Evolutionary conservation across 2,329 filamentous ascomycete species (phyloP), one percentile per base, ranked within the genome.

Genomic region (Phaeophleospora eucalypticola): DNA sequence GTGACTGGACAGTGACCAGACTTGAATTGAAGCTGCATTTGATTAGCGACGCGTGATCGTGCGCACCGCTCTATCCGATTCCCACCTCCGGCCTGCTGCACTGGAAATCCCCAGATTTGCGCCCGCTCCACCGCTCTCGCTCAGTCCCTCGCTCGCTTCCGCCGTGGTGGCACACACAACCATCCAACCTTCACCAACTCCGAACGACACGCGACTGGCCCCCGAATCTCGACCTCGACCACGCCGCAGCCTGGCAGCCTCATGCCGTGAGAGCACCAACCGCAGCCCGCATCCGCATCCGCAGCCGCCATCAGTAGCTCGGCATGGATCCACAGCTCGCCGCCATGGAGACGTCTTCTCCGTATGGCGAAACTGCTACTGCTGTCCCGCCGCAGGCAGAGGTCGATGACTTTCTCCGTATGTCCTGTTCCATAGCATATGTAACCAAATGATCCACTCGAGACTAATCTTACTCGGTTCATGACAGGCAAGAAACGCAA

Each of bases 391-490:
- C 58, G 20, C 68, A 71, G 43, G 62, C 67, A 42, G 72, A 75
- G 44, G 72, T 76, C 46, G 72, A 76, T 60, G 71, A 75, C 54
- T 73, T 75, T 33, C 55, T 76, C 57, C 24, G 24, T 29, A 29
- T 29, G 24, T 29, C 24, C 24, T 29, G 12, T 29, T 12, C 24
- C 24, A 29, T 12, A 29, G 24, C 24, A 12, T 29, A n/a, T n/a
- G 12, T 12, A 29, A 6, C 24, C 24, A 7, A 7, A 7, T 29
- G 7, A 6, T 12, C 24, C 12, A 12, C 24, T 12, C 24, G 12
- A 29, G 24, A 12, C 24, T 29, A 12, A 29, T 12, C 24, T 7
- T 29, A 7, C 7, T 29, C 7, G 24, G 24, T 29, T 29, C 24
- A 12, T 12, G 24, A 29, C 24, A 29, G 65, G 72, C 17, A 65